Conservation (phyloP, 768 basidiomycete genomes). For the Tremella fuciformis region DNA sequence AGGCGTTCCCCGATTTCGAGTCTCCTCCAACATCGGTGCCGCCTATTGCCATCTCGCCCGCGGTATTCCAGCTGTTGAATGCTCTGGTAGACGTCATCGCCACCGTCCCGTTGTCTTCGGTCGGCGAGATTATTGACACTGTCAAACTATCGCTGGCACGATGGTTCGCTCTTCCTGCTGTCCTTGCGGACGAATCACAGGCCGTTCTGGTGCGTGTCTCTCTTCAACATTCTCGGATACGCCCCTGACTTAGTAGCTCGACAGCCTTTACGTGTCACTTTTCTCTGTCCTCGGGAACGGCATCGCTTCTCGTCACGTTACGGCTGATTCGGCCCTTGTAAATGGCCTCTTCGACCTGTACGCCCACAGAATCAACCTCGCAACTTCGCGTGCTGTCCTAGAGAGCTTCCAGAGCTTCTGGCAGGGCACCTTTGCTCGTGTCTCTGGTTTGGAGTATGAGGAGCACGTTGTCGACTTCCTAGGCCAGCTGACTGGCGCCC, state of each 20-base stretch:
- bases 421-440: slow-evolving; percentile 17
- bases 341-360: slow-evolving; percentile 29
- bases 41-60: slow-evolving; percentile 21
- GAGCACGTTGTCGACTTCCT: slow-evolving; percentile 34
- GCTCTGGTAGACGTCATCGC: slow-evolving; percentile 12
- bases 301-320: slow-evolving; percentile 18
- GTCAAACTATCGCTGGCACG: slow-evolving; percentile 12
- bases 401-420: slow-evolving; percentile 38
- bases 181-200: too few relatives aligned
- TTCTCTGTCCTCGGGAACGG: slow-evolving; percentile 19
- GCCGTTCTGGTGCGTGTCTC: too few relatives aligned
- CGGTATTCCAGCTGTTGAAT: slow-evolving; percentile 21
- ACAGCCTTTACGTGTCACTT: slow-evolving; percentile 30
- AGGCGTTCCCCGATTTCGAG: slow-evolving; percentile 26
- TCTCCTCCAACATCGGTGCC: not conserved
- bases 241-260: slow-evolving; percentile 21
- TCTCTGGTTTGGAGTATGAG: slow-evolving; percentile 15
- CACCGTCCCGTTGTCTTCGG: slow-evolving; percentile 20
- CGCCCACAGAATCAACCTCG: slow-evolving; percentile 34
- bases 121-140: slow-evolving; percentile 16
- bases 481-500: slow-evolving; percentile 27
- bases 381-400: slow-evolving; percentile 20
- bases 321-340: slow-evolving; percentile 19
- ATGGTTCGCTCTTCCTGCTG: slow-evolving; percentile 13
- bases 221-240: not conserved